Evolutionary conservation across 1,139 yeast species (phyloP), one percentile per base, ranked within the genome.

Genomic region (Suhomyces wounanorum): DNA sequence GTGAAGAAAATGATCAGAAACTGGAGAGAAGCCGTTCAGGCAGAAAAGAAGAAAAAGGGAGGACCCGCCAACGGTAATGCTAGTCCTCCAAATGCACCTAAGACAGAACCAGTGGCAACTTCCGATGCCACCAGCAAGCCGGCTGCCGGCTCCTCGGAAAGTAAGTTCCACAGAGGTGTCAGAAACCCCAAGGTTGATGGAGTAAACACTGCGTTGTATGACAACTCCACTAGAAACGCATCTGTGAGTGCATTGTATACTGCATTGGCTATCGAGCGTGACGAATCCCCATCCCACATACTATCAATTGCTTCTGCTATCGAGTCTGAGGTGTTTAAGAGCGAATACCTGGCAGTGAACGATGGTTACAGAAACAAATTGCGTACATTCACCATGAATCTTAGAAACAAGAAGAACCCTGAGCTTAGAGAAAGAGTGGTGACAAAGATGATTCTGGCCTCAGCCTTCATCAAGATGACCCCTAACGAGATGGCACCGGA

Each of bases 401-500:
- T 94, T 56, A 84, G 96, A 63, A 94, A 94, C 64, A 89, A 88
- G 66, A 87, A 88, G 65, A 94, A 94, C 65, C 96, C 96, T 3
- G 91, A 86, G 57, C 78, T 94, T 54, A 81, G 98, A 59, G 77
- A 74, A 38, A 80, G 88, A 55, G 80, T 94, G 43, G 78, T 87
- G 31, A 68, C 78, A 17, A 88, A 90, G 17, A 85, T 82, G 50
- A 78, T 94, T 44, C 56, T 77, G 30, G 85, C 97, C 1, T 73
- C 77, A 17, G 78, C 83, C 43, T 81, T 94, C 59, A 86, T 87
- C 49, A 81, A 72, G 41, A 92, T 95, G 96, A 75, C 85, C 35
- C 96, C 97, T 9, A 90, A 87, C 63, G 99, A 94, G 58, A 81
- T 94, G 85, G 98, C 98, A 0, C 96, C 97, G 2, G 97, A 90